Evolutionary conservation across 768 basidiomycete species (phyloP).

Genomic region (Tylopilus vinaceipallidus): DNA sequence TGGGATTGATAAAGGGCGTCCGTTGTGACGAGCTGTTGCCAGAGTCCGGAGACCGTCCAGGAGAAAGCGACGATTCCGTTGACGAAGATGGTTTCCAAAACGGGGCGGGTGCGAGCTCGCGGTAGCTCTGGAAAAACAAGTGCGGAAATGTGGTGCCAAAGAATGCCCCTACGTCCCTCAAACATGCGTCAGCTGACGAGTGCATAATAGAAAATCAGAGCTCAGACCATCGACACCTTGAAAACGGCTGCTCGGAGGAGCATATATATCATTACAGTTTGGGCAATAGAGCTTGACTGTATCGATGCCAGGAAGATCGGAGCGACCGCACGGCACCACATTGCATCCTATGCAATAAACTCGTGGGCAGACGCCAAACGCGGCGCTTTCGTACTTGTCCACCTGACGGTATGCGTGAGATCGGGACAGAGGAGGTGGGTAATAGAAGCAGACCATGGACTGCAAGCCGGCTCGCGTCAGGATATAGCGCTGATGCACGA

Average conservation of each 20-base stretch:
- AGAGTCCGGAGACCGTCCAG: constrained; percentile 54
- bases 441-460: constrained; percentile 69
- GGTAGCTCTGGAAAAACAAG: constrained; percentile 97
- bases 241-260: constrained; percentile 92
- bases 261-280: constrained; percentile 96
- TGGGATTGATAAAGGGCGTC: constrained; percentile 79
- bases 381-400: constrained; percentile 90
- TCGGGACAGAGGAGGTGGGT: constrained; percentile 14
- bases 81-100: constrained; percentile 78
- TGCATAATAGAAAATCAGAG: constrained; percentile 7
- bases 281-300: constrained; percentile 98
- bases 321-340: constrained; percentile 93
- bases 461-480: constrained; percentile 91
- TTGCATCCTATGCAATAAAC: constrained; percentile 89
- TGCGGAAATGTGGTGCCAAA: constrained; percentile 99
- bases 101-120: constrained; percentile 90
- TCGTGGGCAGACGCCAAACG: constrained; percentile 93
- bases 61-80: constrained; percentile 49
- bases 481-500: constrained; percentile 97
- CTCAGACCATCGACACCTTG: constrained; percentile 87
- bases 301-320: constrained; percentile 93
- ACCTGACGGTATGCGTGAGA: constrained; percentile 50
- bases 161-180: constrained; percentile 74
- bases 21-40: constrained; percentile 47
- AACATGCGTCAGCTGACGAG: constrained; percentile 13